These are phyloP conservation scores for Sclerospora graminicola DNA, from an alignment of 352 stramenopile genomes.

Conservation along the genomic window DNA sequence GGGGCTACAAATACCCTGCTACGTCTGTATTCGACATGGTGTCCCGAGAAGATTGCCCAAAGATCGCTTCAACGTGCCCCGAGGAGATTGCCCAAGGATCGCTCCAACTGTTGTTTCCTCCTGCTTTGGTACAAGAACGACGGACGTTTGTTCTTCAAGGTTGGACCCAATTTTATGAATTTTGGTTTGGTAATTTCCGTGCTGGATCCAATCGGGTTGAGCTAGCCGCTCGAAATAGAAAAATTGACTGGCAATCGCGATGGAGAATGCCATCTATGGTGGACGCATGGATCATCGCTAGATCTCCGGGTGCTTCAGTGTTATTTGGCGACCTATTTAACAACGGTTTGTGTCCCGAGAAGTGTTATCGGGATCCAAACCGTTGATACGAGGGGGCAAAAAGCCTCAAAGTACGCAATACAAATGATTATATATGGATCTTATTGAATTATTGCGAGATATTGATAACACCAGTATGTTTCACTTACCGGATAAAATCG, in stretches of 20 bases:
- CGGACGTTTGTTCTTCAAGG: constrained; percentile 96
- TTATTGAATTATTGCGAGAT: constrained; percentile 70
- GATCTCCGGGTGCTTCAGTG: constrained; percentile 86
- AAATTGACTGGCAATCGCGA: constrained; percentile 86
- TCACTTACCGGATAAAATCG: constrained; percentile 90
- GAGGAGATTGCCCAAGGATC: no score
- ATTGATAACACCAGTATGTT: constrained; percentile 80
- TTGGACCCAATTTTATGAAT: constrained; percentile 99
- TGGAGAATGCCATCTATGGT: constrained; percentile 94
- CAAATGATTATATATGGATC: constrained; percentile 54
- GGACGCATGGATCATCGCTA: constrained; percentile 92
- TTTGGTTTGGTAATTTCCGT: constrained; percentile 96
- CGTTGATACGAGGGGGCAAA: constrained; percentile 54
- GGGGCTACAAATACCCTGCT: no score
- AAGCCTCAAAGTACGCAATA: constrained; percentile 52
- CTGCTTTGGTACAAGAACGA: constrained; percentile 97
- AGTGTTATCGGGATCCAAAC: constrained; percentile 53
- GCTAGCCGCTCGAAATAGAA: no score
- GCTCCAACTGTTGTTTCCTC: constrained; percentile 95
- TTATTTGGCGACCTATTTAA: constrained; percentile 86
- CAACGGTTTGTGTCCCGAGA: no score
- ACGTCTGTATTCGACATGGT: constrained; percentile 93
- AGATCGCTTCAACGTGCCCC: constrained; percentile 76
- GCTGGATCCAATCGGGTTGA: constrained; percentile 97
- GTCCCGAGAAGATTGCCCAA: constrained; percentile 93